These are phyloP conservation scores for Setaria viridis DNA, from an alignment of 202 grass and related monocot genomes.

Conservation along the genomic window DNA sequence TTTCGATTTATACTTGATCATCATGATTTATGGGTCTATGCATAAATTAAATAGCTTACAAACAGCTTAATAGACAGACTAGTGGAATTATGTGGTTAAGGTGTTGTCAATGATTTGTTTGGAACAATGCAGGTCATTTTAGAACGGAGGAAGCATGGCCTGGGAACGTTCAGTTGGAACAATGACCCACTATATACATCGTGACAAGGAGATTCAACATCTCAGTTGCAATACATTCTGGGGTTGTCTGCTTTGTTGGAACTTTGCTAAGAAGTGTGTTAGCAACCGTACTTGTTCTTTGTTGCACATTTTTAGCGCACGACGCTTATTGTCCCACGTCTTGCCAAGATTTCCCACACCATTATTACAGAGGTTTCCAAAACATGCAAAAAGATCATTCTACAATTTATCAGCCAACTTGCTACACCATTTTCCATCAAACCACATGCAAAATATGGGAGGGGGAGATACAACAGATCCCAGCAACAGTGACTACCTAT, in stretches of 20 bases:
- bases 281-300: neutral
- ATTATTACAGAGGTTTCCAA: neutral
- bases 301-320: neutral
- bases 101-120: too few relatives aligned
- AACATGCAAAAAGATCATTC: neutral
- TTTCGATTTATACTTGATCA: too few relatives aligned
- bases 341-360: neutral
- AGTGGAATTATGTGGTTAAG: too few relatives aligned
- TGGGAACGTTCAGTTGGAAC: neutral
- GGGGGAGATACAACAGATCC: neutral
- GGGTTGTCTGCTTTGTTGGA: neutral
- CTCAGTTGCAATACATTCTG: neutral
- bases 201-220: neutral
- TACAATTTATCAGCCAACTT: neutral
- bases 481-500: neutral
- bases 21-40: too few relatives aligned
- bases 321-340: neutral
- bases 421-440: slow-evolving; percentile 17
- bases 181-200: too few relatives aligned
- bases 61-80: too few relatives aligned
- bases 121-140: too few relatives aligned
- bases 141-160: too few relatives aligned
- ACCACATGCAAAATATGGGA: neutral
- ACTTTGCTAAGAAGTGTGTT: neutral
- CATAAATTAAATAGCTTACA: too few relatives aligned